Conservation (phyloP, 306 rosid species). For the Amphicarpaea edgeworthii region DNA sequence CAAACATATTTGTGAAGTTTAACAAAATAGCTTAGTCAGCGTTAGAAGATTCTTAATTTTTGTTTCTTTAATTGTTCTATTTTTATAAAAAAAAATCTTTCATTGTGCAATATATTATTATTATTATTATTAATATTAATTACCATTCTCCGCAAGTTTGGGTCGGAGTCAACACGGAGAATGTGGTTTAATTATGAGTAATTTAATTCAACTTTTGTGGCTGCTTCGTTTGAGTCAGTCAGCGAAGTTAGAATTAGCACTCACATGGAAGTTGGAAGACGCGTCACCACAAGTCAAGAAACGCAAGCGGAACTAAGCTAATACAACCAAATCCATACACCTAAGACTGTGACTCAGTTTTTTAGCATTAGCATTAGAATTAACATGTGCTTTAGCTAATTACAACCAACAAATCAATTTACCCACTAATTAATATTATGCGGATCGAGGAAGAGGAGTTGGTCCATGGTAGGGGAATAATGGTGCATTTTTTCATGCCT, state of each 20-base stretch:
- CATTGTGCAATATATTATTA: not conserved
- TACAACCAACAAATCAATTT: slow-evolving; percentile 38
- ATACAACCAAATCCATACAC: slow-evolving; percentile 27
- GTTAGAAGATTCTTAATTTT: not conserved
- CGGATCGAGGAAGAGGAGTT: not conserved
- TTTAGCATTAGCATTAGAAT: not conserved
- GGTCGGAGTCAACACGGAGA: slow-evolving; percentile 39
- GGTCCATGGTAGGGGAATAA: not conserved
- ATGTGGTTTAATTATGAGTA: not conserved
- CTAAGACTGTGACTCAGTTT: not conserved
- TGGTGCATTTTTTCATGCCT: slow-evolving; percentile 20
- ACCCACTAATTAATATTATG: slow-evolving; percentile 7
- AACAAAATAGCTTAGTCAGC: slow-evolving; percentile 20
- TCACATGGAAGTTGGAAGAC: slow-evolving; percentile 5
- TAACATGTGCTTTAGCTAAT: not conserved
- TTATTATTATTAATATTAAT: too few species aligned
- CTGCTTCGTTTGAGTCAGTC: slow-evolving; percentile 44
- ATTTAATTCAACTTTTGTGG: slow-evolving; percentile 12
- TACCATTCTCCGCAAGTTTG: not conserved
- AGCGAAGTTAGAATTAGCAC: slow-evolving; percentile 6
- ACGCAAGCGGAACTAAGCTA: slow-evolving; percentile 18
- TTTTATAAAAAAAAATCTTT: slow-evolving; percentile 14
- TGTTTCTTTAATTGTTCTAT: not conserved
- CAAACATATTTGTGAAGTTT: not conserved
- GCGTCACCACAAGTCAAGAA: slow-evolving; percentile 37